Conservation (phyloP, 345 rosid species). For the Salix udensis region DNA sequence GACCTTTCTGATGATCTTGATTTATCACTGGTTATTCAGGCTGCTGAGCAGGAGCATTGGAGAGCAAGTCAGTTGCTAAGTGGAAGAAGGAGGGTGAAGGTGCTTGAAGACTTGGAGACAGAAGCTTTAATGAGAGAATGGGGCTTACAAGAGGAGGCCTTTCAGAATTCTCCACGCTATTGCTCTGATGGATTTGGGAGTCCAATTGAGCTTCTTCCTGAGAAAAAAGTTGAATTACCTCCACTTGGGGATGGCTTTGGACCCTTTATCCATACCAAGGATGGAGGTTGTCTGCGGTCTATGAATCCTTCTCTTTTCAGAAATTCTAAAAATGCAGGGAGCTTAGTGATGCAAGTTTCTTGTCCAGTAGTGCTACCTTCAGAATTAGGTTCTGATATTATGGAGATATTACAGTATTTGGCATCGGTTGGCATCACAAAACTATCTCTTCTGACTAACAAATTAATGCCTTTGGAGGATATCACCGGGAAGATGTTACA, state of each 20-base stretch:
- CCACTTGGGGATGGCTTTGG: slow-evolving; percentile 50
- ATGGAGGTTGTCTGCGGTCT: slow-evolving; percentile 54
- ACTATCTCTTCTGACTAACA: slow-evolving; percentile 34
- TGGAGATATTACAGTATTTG: slow-evolving; percentile 43
- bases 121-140: slow-evolving; percentile 59
- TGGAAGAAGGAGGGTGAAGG: slow-evolving; percentile 47
- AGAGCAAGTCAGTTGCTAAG: slow-evolving; percentile 28
- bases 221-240: slow-evolving; percentile 32
- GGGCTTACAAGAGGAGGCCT: slow-evolving; percentile 56
- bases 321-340: slow-evolving; percentile 42
- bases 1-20: slow-evolving; percentile 38
- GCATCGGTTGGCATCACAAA: slow-evolving; percentile 49
- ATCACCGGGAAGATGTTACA: slow-evolving; percentile 51
- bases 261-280: slow-evolving; percentile 37
- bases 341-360: slow-evolving; percentile 62
- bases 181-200: slow-evolving; percentile 80
- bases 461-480: slow-evolving; percentile 68
- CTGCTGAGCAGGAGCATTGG: slow-evolving; percentile 36
- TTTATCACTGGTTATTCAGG: slow-evolving; percentile 31
- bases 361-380: slow-evolving; percentile 49
- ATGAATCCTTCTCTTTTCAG: slow-evolving; percentile 49
- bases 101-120: slow-evolving; percentile 65
- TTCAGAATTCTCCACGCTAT: slow-evolving; percentile 35
- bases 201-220: slow-evolving; percentile 55
- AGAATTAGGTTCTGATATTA: slow-evolving; percentile 52